These are phyloP conservation scores for Botryotinia globosa DNA, from an alignment of 2,329 filamentous ascomycete genomes.

Conservation along the genomic window DNA sequence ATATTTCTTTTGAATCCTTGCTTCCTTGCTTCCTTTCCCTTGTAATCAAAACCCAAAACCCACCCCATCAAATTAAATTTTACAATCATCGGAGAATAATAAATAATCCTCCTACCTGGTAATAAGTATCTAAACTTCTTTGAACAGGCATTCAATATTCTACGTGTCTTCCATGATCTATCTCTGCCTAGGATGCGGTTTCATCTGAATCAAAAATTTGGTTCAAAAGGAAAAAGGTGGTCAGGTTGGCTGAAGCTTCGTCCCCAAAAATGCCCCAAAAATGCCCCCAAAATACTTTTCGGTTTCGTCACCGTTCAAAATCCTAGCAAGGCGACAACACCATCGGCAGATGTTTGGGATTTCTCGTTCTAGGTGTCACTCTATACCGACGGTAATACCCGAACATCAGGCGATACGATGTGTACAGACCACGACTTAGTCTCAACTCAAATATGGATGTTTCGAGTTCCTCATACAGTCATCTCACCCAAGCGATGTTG, in stretches of 20 bases:
- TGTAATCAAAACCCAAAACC: background rate
- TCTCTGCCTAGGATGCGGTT: background rate
- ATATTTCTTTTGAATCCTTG: background rate
- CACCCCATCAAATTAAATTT: background rate
- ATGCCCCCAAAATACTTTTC: background rate
- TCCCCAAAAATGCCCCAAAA: no score
- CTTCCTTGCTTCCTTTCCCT: no score
- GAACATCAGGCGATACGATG: background rate
- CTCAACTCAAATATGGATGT: background rate
- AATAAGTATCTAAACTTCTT: background rate
- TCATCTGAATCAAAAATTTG: conserved; percentile 2
- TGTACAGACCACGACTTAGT: background rate
- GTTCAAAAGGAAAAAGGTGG: background rate
- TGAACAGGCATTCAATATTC: background rate
- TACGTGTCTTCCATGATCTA: conserved; percentile 1
- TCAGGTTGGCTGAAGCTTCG: background rate
- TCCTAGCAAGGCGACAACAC: background rate
- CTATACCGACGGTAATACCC: conserved; percentile 13
- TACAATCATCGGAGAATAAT: background rate
- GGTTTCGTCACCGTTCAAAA: background rate
- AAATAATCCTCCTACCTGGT: background rate
- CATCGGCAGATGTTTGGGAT: background rate
- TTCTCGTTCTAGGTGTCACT: background rate
- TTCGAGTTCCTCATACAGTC: background rate
- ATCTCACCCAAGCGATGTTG: background rate